These are phyloP conservation scores for Cyberlindnera lachancei DNA, from an alignment of 805 yeast species.

Conservation along the genomic window DNA sequence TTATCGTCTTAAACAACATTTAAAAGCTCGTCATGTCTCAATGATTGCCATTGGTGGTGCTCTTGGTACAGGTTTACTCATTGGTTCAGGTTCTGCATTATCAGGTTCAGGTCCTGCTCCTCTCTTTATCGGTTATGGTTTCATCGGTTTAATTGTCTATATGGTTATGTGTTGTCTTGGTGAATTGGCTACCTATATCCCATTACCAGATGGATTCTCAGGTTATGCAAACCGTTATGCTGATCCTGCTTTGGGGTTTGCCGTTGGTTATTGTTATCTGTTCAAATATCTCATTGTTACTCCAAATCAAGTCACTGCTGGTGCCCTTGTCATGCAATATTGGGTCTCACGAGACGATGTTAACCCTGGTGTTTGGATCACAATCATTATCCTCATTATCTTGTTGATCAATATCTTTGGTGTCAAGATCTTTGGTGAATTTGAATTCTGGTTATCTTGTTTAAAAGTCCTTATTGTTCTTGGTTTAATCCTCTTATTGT, in stretches of 20 bases:
- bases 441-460: conserved; percentile 43
- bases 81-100: conserved; percentile 57
- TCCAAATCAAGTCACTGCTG: conserved; percentile 44
- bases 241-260: conserved; percentile 23
- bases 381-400: conserved; percentile 33
- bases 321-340: conserved; percentile 41
- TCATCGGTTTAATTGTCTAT: conserved; percentile 66
- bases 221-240: conserved; percentile 46
- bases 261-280: conserved; percentile 23
- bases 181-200: conserved; percentile 61
- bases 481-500: conserved; percentile 33
- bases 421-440: conserved; percentile 49
- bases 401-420: conserved; percentile 43
- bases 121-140: conserved; percentile 51
- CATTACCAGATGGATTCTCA: conserved; percentile 58
- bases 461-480: conserved; percentile 44
- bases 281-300: conserved; percentile 22
- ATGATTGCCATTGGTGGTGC: conserved; percentile 70
- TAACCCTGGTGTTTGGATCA: conserved; percentile 58
- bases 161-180: conserved; percentile 64
- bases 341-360: conserved; percentile 37
- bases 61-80: conserved; percentile 64
- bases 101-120: conserved; percentile 52
- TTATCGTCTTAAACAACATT: conserved; percentile 19
- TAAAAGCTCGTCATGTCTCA: conserved; percentile 48